These are phyloP conservation scores for Mycena citricolor DNA, from an alignment of 1,284 basidiomycete genomes.

Conservation along the genomic window DNA sequence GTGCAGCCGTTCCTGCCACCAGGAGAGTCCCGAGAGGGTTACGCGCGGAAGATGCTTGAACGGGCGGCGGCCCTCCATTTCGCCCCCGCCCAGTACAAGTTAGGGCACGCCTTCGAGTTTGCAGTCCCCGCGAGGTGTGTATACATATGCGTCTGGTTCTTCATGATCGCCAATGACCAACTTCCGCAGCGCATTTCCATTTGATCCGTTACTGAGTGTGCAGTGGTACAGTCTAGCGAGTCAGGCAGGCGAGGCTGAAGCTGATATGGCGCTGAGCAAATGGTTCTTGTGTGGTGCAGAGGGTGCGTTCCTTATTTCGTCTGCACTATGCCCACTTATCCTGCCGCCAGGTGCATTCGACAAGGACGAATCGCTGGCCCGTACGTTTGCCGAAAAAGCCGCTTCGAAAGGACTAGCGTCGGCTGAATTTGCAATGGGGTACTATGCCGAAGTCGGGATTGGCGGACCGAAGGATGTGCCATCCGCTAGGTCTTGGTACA, in stretches of 20 bases:
- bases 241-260: conserved; percentile 85
- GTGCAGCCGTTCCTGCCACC: conserved; percentile 54
- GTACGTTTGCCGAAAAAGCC: conserved; percentile 91
- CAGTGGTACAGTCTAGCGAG: conserved; percentile 90
- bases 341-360: conserved; percentile 55
- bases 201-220: conserved; percentile 87
- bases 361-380: conserved; percentile 86
- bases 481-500: conserved; percentile 72
- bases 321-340: neutral
- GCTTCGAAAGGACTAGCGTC: conserved; percentile 76
- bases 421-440: conserved; percentile 94
- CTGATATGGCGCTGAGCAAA: conserved; percentile 93
- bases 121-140: conserved; percentile 61
- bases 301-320: conserved; percentile 60
- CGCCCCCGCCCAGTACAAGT: conserved; percentile 89
- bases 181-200: conserved; percentile 52
- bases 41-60: conserved; percentile 48
- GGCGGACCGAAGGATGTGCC: conserved; percentile 68
- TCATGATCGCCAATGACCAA: neutral
- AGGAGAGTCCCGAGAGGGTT: conserved; percentile 4
- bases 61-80: conserved; percentile 86
- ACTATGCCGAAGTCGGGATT: conserved; percentile 84
- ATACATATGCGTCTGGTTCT: neutral
- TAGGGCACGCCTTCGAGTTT: conserved; percentile 91
- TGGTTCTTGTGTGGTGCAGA: conserved; percentile 90